Evolutionary conservation across 2,329 filamentous ascomycete species (phyloP).

Genomic region (Clonostachys sp.): DNA sequence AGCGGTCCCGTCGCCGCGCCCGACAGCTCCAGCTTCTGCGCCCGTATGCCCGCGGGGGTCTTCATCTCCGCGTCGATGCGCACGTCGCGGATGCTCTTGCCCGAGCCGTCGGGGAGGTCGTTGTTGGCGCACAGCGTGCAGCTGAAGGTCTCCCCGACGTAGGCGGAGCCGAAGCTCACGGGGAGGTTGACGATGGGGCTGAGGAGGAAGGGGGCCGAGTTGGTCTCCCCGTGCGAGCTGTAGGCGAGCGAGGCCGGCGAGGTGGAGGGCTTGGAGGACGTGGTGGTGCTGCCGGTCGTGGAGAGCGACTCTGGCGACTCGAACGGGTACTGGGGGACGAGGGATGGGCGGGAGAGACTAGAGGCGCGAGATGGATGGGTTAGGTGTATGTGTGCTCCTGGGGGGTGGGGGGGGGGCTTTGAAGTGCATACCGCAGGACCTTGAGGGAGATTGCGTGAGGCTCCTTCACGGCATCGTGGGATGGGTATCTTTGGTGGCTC

Average conservation of each 20-base stretch:
- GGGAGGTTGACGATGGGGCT: constrained; percentile 74
- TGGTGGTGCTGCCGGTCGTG: constrained; percentile 9
- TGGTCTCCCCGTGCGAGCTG: constrained; percentile 32
- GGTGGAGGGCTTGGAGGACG: constrained; percentile 29
- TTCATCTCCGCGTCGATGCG: constrained; percentile 92
- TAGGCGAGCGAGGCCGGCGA: constrained; percentile 72
- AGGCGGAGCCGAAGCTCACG: constrained; percentile 86
- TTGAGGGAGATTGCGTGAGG: constrained; percentile 77
- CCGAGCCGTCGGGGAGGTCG: constrained; percentile 40
- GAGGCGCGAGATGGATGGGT: constrained; percentile 4
- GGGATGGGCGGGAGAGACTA: constrained; percentile 78
- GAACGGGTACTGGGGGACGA: constrained; percentile 66
- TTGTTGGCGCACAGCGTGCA: constrained; percentile 97
- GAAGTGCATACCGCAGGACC: constrained; percentile 56
- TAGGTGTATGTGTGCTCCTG: background rate
- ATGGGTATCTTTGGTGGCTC: constrained; percentile 55
- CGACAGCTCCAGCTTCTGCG: constrained; percentile 62
- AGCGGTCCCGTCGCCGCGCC: constrained; percentile 7
- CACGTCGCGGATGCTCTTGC: constrained; percentile 65
- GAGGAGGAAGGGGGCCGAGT: constrained; percentile 52
- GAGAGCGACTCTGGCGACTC: constrained; percentile 28
- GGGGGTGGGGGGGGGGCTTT: no score
- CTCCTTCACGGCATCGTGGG: constrained; percentile 61
- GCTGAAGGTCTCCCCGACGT: constrained; percentile 91
- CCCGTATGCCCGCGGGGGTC: constrained; percentile 59